Conservation (phyloP, 768 basidiomycete genomes). For the Hericium alpestre region DNA sequence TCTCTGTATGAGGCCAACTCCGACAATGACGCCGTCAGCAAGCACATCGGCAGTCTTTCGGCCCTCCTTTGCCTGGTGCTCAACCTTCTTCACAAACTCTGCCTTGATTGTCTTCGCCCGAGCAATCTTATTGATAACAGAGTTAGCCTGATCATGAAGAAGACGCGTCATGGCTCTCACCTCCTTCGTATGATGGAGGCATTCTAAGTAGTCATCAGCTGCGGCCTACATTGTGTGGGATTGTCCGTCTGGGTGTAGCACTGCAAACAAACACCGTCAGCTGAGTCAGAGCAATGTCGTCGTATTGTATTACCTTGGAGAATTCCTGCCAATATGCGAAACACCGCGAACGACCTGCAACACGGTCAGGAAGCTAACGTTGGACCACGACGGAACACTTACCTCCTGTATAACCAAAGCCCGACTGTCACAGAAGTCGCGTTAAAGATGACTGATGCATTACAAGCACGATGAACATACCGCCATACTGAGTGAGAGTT, state of each 20-base stretch:
- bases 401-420: constrained; percentile 57
- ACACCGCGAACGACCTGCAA: constrained; percentile 70
- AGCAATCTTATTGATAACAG: constrained; percentile 31
- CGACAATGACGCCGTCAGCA: constrained; percentile 64
- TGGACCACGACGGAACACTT: constrained; percentile 9
- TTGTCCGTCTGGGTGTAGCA: constrained; percentile 78
- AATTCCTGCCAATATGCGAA: constrained; percentile 92
- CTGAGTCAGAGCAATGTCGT: neutral
- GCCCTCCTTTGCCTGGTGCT: constrained; percentile 55
- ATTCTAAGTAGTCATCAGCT: constrained; percentile 86
- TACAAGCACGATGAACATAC: constrained; percentile 9
- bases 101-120: constrained; percentile 62
- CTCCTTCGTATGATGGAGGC: constrained; percentile 83
- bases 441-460: neutral
- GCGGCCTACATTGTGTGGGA: constrained; percentile 60
- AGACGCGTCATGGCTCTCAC: constrained; percentile 33
- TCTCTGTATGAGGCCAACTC: constrained; percentile 64
- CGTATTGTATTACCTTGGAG: constrained; percentile 39
- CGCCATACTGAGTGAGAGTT: constrained; percentile 11
- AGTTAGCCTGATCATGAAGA: neutral
- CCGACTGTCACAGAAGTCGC: constrained; percentile 35
- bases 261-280: constrained; percentile 25
- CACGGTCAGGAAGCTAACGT: neutral
- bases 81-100: constrained; percentile 59
- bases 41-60: constrained; percentile 62